Conservation (phyloP, 1,284 basidiomycete genomes). For the Ceratobasidium papillatum region DNA sequence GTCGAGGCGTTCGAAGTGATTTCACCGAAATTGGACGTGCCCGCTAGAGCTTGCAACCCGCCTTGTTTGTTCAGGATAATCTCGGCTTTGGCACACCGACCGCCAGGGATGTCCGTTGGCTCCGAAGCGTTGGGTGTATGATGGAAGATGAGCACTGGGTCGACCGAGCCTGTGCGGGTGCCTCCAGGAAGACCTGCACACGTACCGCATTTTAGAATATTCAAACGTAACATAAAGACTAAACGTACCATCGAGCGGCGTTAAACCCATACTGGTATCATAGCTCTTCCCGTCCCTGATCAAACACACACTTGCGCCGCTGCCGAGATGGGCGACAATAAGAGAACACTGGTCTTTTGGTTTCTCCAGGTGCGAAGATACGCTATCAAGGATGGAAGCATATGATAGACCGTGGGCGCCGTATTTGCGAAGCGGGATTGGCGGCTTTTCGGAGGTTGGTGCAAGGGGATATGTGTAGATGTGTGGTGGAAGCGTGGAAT, state of each 20-base stretch:
- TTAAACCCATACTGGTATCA: constrained; percentile 86
- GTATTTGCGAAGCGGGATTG: constrained; percentile 80
- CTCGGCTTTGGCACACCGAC: not conserved
- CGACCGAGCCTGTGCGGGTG: constrained; percentile 81
- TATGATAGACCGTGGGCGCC: constrained; percentile 80
- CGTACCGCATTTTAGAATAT: not conserved
- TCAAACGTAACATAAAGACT: not conserved
- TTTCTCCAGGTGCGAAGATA: constrained; percentile 66
- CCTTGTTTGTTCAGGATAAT: constrained; percentile 54
- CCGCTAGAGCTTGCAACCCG: constrained; percentile 74
- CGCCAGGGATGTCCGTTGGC: constrained; percentile 60
- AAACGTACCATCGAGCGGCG: constrained; percentile 65
- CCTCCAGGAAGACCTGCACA: constrained; percentile 77
- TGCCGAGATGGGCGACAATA: constrained; percentile 84
- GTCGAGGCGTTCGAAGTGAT: constrained; percentile 56
- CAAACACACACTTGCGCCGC: constrained; percentile 81
- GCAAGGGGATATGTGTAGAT: constrained; percentile 82
- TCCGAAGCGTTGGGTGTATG: constrained; percentile 79
- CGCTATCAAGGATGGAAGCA: constrained; percentile 56
- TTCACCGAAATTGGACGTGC: constrained; percentile 77
- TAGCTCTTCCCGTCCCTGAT: constrained; percentile 75
- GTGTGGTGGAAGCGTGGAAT: constrained; percentile 74
- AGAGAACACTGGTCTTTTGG: constrained; percentile 64
- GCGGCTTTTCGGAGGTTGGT: constrained; percentile 64
- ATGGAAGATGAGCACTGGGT: constrained; percentile 88